A percentile compares a stretch with the other conserved stretches of the same genome.
These are phyloP conservation scores for Cinnamomum micranthum DNA, from an alignment of 164 flowering plant genomes.

Conservation along the genomic window DNA sequence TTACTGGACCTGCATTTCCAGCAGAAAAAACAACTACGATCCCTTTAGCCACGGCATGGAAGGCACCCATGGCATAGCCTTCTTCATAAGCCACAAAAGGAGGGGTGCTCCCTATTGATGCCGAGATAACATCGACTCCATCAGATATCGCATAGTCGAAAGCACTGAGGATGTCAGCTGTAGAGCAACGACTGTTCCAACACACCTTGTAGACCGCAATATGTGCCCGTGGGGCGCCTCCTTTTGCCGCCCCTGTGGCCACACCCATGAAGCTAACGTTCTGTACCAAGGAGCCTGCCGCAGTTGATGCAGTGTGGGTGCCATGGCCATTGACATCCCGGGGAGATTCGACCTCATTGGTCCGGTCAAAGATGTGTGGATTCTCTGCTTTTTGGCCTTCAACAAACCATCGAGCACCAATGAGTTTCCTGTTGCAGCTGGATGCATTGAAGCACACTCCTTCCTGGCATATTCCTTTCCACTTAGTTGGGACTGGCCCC, in stretches of 20 bases:
- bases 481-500: conserved; percentile 53
- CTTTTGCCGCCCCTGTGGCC: not conserved
- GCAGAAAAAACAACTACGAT: conserved; percentile 24
- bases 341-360: not conserved
- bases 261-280: not conserved
- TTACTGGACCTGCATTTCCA: conserved; percentile 45
- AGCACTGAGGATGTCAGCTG: not conserved
- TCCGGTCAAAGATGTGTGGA: too few relatives aligned
- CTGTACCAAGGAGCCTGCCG: not conserved
- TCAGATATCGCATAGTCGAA: not conserved
- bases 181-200: not conserved
- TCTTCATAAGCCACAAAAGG: too few relatives aligned
- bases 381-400: too few relatives aligned
- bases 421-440: too few relatives aligned
- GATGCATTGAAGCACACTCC: not conserved
- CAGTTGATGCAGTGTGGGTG: not conserved
- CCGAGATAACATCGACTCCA: not conserved
- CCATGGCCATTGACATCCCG: not conserved
- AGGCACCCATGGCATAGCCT: not conserved
- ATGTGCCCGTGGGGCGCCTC: not conserved
- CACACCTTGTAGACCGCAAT: not conserved
- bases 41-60: conserved; percentile 21
- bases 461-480: conserved; percentile 61
- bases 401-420: too few relatives aligned
- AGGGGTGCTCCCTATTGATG: not conserved